Conservation (phyloP, 148 eudicot species). For the Silene uniflora region DNA sequence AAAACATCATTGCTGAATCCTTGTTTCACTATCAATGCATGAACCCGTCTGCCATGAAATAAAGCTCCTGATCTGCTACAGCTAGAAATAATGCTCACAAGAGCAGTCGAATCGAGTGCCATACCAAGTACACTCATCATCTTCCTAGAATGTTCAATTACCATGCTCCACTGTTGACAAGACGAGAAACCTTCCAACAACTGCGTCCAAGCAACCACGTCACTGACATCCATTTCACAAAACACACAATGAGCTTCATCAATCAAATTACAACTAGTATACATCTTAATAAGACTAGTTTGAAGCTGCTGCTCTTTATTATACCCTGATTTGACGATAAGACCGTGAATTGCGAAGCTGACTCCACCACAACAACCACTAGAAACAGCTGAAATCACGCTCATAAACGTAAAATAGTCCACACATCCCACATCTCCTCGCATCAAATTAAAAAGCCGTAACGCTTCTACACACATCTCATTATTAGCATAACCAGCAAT, state of each 20-base stretch:
- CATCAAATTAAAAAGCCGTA: conserved; percentile 36
- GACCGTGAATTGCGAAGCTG: conserved; percentile 35
- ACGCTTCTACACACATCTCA: conserved; percentile 34
- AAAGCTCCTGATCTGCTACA: conserved; percentile 42
- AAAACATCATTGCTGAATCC: conserved; percentile 44
- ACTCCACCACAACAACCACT: conserved; percentile 9
- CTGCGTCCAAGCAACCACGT: conserved; percentile 53
- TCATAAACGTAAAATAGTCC: conserved; percentile 46
- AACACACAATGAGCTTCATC: conserved; percentile 44
- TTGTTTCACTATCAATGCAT: conserved; percentile 33
- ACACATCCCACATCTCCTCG: conserved; percentile 24
- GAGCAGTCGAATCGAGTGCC: conserved; percentile 41
- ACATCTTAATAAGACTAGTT: conserved; percentile 44
- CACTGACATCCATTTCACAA: conserved; percentile 36
- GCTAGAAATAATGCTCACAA: conserved; percentile 36
- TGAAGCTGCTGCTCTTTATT: conserved; percentile 36
- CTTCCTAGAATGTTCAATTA: conserved; percentile 33
- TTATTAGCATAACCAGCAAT: conserved; percentile 42
- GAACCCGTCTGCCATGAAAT: conserved; percentile 37
- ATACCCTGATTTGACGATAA: conserved; percentile 32
- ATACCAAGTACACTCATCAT: conserved; percentile 30
- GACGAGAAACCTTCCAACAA: conserved; percentile 48
- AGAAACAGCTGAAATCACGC: conserved; percentile 34
- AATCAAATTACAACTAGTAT: conserved; percentile 30
- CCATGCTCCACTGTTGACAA: conserved; percentile 32